phyloP scores from a whole-genome alignment of 768 basidiomycete species.

The Paxillus involutus region DNA sequence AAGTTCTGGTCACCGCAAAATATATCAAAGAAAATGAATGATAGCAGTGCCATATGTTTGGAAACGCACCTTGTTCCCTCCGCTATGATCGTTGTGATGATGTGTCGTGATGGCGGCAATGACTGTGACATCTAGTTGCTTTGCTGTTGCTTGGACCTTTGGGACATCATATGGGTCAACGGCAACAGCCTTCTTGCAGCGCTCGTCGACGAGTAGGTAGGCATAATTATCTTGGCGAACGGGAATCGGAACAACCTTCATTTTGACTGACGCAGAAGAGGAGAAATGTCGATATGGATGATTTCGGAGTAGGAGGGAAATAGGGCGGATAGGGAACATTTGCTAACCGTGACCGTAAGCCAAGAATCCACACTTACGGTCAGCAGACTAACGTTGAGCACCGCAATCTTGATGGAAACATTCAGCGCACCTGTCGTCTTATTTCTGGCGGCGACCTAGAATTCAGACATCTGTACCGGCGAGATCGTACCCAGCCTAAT shows the following conservation, averaged over 20 bases:
- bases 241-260: slow-evolving; percentile 79
- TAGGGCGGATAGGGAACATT: slow-evolving; percentile 2
- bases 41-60: background rate
- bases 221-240: slow-evolving; percentile 85
- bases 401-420: slow-evolving; percentile 7
- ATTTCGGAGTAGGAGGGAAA: background rate
- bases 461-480: background rate
- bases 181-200: slow-evolving; percentile 66
- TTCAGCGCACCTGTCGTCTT: background rate
- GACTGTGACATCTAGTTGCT: slow-evolving; percentile 60
- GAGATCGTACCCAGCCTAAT: background rate
- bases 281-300: slow-evolving; percentile 13
- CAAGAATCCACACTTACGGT: too few species aligned
- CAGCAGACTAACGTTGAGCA: background rate
- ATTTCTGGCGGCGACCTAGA: background rate
- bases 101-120: slow-evolving; percentile 86
- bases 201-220: slow-evolving; percentile 75
- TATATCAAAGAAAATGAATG: slow-evolving; percentile 8
- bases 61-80: slow-evolving; percentile 71
- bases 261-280: slow-evolving; percentile 30
- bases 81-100: slow-evolving; percentile 88
- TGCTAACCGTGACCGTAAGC: too few species aligned
- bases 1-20: slow-evolving; percentile 22
- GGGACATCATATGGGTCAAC: slow-evolving; percentile 80
- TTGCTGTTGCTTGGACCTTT: slow-evolving; percentile 64